A percentile compares a stretch with the other conserved stretches of the same genome.
These are phyloP conservation scores for Pontederia paniculata DNA, from an alignment of 176 grass and related monocot genomes.

Conservation along the genomic window DNA sequence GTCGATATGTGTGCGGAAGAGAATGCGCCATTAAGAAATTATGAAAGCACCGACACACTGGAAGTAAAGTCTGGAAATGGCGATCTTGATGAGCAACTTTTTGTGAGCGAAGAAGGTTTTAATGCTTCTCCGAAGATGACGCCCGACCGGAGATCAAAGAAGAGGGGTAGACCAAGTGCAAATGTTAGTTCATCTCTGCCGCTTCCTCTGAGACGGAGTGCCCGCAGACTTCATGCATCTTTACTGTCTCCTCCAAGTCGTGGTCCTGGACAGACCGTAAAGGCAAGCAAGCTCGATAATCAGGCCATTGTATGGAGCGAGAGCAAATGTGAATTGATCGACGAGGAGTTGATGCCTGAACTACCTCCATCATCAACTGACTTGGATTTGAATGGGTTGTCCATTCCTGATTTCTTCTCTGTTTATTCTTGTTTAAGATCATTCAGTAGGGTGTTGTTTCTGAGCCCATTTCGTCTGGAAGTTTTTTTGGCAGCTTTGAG, in stretches of 20 bases:
- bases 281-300: conserved; percentile 14
- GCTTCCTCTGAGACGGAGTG: conserved; percentile 48
- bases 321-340: conserved; percentile 18
- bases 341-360: conserved; percentile 36
- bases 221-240: conserved; percentile 47
- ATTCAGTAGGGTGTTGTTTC: conserved; percentile 58
- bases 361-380: conserved; percentile 58
- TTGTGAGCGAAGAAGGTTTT: background rate
- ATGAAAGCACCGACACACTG: background rate
- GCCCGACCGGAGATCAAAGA: background rate
- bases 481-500: conserved; percentile 47
- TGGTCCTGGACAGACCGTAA: conserved; percentile 15
- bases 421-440: conserved; percentile 82
- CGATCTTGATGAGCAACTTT: background rate
- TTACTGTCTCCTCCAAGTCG: background rate
- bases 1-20: background rate
- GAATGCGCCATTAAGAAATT: background rate
- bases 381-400: conserved; percentile 53
- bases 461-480: conserved; percentile 63
- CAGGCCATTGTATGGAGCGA: conserved; percentile 22
- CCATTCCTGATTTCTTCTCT: conserved; percentile 68
- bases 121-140: background rate
- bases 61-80: background rate
- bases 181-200: background rate
- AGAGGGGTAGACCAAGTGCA: conserved; percentile 8